Base-by-base conservation (phyloP, 768 basidiomycete genomes). In the Mycena olivaceomarginata region DNA sequence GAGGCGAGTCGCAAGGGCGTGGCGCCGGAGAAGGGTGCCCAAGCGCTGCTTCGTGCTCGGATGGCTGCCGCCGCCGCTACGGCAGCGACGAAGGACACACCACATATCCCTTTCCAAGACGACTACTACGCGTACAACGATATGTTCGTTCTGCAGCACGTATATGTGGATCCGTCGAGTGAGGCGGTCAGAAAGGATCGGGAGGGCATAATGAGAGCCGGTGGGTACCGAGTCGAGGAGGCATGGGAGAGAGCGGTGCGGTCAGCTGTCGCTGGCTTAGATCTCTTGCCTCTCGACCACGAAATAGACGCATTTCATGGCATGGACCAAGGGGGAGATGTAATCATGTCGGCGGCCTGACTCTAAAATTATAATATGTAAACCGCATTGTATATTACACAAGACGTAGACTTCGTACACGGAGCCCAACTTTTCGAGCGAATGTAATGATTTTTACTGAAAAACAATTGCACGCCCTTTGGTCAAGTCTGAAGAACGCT, bases 171-270 rank as follows among this genome's bases (percentile, higher is more conserved):
- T 80, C 90, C 93, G 56, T 87, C 91, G 80, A 96, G 94, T 79
- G 95, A 95, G 72, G 93, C 94, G 16, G 94, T 96, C 22, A 87
- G 94, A 80, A 90, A 91, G 80, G 95, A 96, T 82, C 85, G 92
- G 72, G 95, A 95, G 76, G 94, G 94, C 16, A 92, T 94, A 79
- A 95, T 94, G 94, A 88, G 93, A 57, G 96, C 92, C 25, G 97
- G 96, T 11, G 97, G 97, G 11, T 98, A 96, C 82, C 89, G 86
- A 77, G 88, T 96, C 5, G 93, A 95, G 76, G 95, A 97, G 83
- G 95, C 94, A 59, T 97, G 96, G 96, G 94, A 94, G 80, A 89
- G 96, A 70, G 96, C 95, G 15, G 82, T 98, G 72, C 87, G 94
- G 73, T 92, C 84, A 78, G 94, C 95, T 7, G 93, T 97, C 31